Evolutionary conservation across 495 filamentous ascomycete genomes (phyloP), one percentile per base, ranked within the genome.

Genomic region (Podospora pseudocomata): DNA sequence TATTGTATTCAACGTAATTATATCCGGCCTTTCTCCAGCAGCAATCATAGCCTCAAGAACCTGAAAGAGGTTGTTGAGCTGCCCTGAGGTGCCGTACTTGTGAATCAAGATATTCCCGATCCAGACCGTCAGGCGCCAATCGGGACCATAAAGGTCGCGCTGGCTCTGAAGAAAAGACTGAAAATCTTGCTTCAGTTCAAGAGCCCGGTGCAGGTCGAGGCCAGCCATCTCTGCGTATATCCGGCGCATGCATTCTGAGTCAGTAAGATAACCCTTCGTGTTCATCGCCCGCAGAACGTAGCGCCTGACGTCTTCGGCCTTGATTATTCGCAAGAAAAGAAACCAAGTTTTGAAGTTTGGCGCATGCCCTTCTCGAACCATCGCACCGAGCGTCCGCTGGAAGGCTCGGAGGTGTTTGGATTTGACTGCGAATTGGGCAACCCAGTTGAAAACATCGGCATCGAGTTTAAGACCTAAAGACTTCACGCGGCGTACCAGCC

Each of bases 291-390:
- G 70, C 1, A 80, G 54, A 23, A 82, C 71, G 67, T 77, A 76
- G 5, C 73, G 71, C 65, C 74, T 78, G n/a, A 76, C 70, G 6
- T 73, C 70, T 67, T 79, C 79, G 49, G 73, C 74, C 62, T 80
- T 60, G 64, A 83, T 71, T 64, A 83, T 69, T 27, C 73, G 67
- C 20, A 84, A 57, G 66, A 83, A 80, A 5, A 79, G 69, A 1
- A 73, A 63, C 82, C 82, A 84, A 5, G 79, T 79, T 27, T 71
- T 68, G 2, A 72, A 60, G 56, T 79, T 75, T 0, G 78, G 72
- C n/a, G 34, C 60, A 30, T 69, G 65, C 6, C 76, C 77, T 49
- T 67, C 70, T 4, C 64, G 59, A 28, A 72, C 54, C 81, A 84
- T 81, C 18, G 67, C 63, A 20, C 65, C 65, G 27, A 83, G 23